Conservation (phyloP, 352 stramenopile genomes). For the Globisporangium emineosum region DNA sequence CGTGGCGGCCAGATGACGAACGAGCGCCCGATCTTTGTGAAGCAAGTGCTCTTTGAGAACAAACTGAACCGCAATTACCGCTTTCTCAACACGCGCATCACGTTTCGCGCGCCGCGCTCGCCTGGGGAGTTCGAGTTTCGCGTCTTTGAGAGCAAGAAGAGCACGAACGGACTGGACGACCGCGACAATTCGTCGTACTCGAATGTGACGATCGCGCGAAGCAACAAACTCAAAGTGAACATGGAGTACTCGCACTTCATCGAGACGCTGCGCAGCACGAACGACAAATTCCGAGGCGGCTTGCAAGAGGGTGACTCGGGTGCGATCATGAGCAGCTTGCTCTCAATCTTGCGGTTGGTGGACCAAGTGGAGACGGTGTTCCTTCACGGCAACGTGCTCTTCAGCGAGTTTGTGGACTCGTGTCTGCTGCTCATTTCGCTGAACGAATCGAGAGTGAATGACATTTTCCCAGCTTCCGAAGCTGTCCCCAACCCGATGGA, state of each 20-base stretch:
- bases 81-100: constrained; percentile 74
- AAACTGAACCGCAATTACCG: constrained; percentile 63
- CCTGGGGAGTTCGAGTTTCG: constrained; percentile 83
- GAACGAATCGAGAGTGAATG: constrained; percentile 33
- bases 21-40: constrained; percentile 83
- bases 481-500: constrained; percentile 68
- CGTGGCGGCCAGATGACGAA: constrained; percentile 69
- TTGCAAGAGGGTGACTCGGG: constrained; percentile 49
- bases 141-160: constrained; percentile 70
- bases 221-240: constrained; percentile 68
- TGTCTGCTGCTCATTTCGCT: constrained; percentile 52
- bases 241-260: constrained; percentile 83
- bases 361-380: constrained; percentile 79
- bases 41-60: constrained; percentile 80
- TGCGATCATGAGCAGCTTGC: constrained; percentile 54
- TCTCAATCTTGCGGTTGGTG: constrained; percentile 62
- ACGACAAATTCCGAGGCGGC: constrained; percentile 64
- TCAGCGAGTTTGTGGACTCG: constrained; percentile 55
- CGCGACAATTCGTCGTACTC: constrained; percentile 39
- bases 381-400: constrained; percentile 56
- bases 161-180: constrained; percentile 20
- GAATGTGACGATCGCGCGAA: constrained; percentile 64
- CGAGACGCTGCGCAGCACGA: constrained; percentile 57
- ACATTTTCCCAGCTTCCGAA: constrained; percentile 45
- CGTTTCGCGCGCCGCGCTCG: constrained; percentile 72